phyloP scores from a whole-genome alignment of 805 yeast genomes.

The Candida golubevii region DNA sequence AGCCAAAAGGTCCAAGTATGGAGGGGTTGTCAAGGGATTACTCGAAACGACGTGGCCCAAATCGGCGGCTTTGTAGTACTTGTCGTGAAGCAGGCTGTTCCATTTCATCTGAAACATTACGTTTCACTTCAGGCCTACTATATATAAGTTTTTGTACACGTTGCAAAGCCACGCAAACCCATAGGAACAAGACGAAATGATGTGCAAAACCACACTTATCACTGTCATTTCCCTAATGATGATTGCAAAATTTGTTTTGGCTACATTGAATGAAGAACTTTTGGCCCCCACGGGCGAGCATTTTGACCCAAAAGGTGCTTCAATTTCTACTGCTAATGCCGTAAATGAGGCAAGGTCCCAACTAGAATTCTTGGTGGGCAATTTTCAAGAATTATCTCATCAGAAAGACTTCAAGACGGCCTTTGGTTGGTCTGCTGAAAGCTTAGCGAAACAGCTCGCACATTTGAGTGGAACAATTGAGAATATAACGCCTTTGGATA shows the following conservation, averaged over 20 bases:
- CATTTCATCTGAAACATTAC: too few relatives aligned
- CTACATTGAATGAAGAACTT: too few relatives aligned
- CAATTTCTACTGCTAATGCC: background rate
- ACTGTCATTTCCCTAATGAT: background rate
- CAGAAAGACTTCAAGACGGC: background rate
- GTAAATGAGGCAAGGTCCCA: background rate
- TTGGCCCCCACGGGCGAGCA: background rate
- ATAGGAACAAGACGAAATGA: too few relatives aligned
- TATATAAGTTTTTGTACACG: too few relatives aligned
- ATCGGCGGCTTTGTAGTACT: background rate
- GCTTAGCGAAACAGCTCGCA: background rate
- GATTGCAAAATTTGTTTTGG: background rate
- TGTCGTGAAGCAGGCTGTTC: too few relatives aligned
- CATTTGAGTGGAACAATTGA: background rate
- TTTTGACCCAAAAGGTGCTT: too few relatives aligned
- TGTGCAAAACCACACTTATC: background rate
- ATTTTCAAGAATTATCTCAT: background rate
- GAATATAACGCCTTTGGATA: background rate
- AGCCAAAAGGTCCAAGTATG: background rate
- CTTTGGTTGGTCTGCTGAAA: background rate
- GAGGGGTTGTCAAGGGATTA: background rate
- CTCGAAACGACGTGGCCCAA: background rate
- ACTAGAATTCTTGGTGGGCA: background rate
- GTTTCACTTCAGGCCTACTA: too few relatives aligned
- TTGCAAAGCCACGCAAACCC: too few relatives aligned